Conservation (phyloP, 2,329 filamentous ascomycete genomes). For the Esteya vermicola region DNA sequence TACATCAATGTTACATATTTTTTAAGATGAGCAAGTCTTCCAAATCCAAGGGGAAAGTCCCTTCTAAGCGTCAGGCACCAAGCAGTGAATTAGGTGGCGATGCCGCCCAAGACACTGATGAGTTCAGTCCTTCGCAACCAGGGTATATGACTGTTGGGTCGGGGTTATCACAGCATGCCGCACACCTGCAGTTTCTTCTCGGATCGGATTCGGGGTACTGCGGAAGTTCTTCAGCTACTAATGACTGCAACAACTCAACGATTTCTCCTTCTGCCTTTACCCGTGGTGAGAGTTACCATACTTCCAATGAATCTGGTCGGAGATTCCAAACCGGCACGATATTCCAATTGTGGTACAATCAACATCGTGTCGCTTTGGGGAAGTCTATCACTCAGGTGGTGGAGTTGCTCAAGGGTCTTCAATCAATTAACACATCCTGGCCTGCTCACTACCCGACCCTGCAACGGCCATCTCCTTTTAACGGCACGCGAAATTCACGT, state of each 20-base stretch:
- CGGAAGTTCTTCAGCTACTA: constrained; percentile 59
- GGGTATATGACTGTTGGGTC: constrained; percentile 77
- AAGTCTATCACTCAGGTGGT: constrained; percentile 78
- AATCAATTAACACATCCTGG: constrained; percentile 81
- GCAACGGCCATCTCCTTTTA: constrained; percentile 33
- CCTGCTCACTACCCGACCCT: constrained; percentile 89
- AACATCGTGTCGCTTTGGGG: constrained; percentile 74
- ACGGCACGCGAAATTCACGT: constrained; percentile 23
- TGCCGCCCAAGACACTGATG: constrained; percentile 12
- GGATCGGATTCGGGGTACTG: constrained; percentile 89
- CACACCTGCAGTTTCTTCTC: constrained; percentile 65
- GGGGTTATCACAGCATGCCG: constrained; percentile 69
- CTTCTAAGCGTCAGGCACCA: constrained; percentile 5
- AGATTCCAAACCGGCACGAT: constrained; percentile 66
- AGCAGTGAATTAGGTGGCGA: constrained; percentile 10
- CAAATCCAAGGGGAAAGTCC: constrained; percentile 39
- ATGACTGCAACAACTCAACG: constrained; percentile 26
- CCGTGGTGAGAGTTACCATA: constrained; percentile 8
- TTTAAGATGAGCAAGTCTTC: constrained; percentile 45
- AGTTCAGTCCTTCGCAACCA: constrained; percentile 8
- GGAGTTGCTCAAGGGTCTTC: constrained; percentile 68
- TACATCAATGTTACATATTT: too few species aligned
- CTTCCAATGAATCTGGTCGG: constrained; percentile 48
- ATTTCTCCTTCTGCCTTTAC: not conserved
- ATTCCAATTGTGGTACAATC: constrained; percentile 88